A percentile compares a stretch with the other conserved stretches of the same genome.
These are phyloP conservation scores for Keqinozyma sinolaborantium DNA, from an alignment of 1,139 yeast species.

Conservation along the genomic window DNA sequence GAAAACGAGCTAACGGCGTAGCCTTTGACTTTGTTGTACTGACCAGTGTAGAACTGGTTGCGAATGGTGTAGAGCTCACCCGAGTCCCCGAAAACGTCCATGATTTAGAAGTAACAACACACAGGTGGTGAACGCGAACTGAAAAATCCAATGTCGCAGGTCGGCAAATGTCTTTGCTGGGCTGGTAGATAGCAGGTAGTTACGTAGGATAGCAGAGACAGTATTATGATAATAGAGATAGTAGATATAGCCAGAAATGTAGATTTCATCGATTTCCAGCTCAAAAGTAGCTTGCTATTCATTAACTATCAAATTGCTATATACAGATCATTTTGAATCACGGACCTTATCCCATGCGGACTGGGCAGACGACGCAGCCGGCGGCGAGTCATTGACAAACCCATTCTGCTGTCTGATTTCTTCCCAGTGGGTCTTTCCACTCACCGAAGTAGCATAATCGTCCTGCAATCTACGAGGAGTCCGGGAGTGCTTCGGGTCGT, in stretches of 20 bases:
- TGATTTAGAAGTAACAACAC: conserved; percentile 9
- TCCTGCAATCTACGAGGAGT: neutral
- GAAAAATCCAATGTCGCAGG: neutral
- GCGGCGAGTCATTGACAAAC: conserved; percentile 5
- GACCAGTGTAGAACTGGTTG: conserved; percentile 47
- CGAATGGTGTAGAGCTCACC: conserved; percentile 42
- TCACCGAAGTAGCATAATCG: neutral
- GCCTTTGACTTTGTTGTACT: conserved; percentile 34
- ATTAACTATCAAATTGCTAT: too few relatives aligned
- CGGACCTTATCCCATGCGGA: conserved; percentile 14
- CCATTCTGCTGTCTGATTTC: conserved; percentile 29
- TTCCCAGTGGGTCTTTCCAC: conserved; percentile 25
- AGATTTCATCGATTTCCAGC: too few relatives aligned
- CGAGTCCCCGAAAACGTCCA: conserved; percentile 40
- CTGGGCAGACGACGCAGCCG: neutral
- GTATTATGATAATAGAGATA: too few relatives aligned
- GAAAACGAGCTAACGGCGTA: conserved; percentile 34
- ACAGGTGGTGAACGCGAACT: conserved; percentile 1
- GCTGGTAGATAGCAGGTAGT: too few relatives aligned
- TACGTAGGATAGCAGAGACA: too few relatives aligned
- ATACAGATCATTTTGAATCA: neutral
- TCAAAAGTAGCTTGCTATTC: too few relatives aligned
- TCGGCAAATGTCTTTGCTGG: neutral
- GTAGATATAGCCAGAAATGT: too few relatives aligned
- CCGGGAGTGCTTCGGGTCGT: conserved; percentile 12